Conservation (phyloP, 2,329 filamentous ascomycete species). For the Capronia coronata region DNA sequence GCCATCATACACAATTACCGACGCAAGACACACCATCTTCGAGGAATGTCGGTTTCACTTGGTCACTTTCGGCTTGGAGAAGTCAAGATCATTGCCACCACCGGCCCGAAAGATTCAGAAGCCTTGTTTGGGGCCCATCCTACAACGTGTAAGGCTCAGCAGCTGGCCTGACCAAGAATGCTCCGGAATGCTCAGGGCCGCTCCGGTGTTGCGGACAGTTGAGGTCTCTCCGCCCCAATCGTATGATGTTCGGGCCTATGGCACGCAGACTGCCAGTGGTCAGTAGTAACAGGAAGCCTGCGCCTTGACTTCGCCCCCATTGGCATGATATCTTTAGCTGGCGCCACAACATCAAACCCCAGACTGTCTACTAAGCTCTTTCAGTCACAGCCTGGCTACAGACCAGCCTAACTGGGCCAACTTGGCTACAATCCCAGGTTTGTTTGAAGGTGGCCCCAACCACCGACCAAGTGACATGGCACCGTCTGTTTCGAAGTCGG, state of each 20-base stretch:
- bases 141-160: conserved; percentile 6
- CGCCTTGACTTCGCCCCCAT: conserved; percentile 25
- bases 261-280: conserved; percentile 19
- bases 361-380: conserved; percentile 14
- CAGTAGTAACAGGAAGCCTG: conserved; percentile 17
- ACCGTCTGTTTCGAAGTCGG: conserved; percentile 5
- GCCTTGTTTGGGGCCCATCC: background rate
- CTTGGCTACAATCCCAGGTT: conserved; percentile 19
- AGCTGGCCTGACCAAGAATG: conserved; percentile 7
- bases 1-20: background rate
- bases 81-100: background rate
- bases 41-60: background rate
- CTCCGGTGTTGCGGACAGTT: conserved; percentile 2
- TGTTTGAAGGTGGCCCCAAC: conserved; percentile 18
- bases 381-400: conserved; percentile 11
- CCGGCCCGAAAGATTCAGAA: background rate
- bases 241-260: conserved; percentile 2
- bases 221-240: conserved; percentile 15
- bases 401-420: conserved; percentile 13
- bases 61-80: background rate
- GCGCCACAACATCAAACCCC: conserved; percentile 16
- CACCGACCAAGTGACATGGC: conserved; percentile 18
- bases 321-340: conserved; percentile 25
- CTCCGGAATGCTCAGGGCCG: background rate
- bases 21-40: background rate